Conservation (phyloP, 1,139 yeast genomes). For the Geotrichum restrictum region DNA sequence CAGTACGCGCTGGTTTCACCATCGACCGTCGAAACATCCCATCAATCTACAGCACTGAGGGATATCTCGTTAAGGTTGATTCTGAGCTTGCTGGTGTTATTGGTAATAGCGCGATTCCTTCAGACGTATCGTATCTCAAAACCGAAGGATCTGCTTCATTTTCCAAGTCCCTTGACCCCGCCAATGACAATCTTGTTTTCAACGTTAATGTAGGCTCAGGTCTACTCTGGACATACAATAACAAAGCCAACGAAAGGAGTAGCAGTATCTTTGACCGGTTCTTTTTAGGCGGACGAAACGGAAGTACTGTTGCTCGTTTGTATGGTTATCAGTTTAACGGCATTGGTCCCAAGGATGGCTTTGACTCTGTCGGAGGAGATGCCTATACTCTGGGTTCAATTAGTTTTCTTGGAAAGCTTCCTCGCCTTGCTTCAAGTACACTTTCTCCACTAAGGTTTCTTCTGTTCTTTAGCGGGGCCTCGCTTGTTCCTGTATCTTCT, state of each 20-base stretch:
- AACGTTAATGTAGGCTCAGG: conserved; percentile 26
- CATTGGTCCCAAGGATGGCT: conserved; percentile 66
- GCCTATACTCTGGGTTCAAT: conserved; percentile 37
- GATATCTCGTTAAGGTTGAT: conserved; percentile 47
- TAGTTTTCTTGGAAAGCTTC: conserved; percentile 19
- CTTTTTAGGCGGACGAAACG: conserved; percentile 65
- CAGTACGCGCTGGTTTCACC: conserved; percentile 49
- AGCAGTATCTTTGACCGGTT: conserved; percentile 41
- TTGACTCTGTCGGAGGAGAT: conserved; percentile 56
- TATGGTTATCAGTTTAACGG: conserved; percentile 65
- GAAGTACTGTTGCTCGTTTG: conserved; percentile 39
- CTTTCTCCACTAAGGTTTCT: conserved; percentile 23
- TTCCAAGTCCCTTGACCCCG: conserved; percentile 26
- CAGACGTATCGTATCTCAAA: conserved; percentile 18
- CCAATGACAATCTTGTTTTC: conserved; percentile 24
- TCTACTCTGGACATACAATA: conserved; percentile 21
- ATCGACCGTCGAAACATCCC: conserved; percentile 57
- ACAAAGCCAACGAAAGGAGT: conserved; percentile 6
- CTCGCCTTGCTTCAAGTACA: conserved; percentile 14
- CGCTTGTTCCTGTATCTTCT: conserved; percentile 10
- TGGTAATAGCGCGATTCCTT: conserved; percentile 23
- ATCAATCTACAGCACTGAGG: conserved; percentile 51
- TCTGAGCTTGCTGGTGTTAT: conserved; percentile 52
- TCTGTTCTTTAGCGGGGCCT: conserved; percentile 22
- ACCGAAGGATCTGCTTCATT: conserved; percentile 13